Evolutionary conservation across 2,329 filamentous ascomycete genomes (phyloP), one percentile per base, ranked within the genome.

Genomic region (Exophiala mesophila): DNA sequence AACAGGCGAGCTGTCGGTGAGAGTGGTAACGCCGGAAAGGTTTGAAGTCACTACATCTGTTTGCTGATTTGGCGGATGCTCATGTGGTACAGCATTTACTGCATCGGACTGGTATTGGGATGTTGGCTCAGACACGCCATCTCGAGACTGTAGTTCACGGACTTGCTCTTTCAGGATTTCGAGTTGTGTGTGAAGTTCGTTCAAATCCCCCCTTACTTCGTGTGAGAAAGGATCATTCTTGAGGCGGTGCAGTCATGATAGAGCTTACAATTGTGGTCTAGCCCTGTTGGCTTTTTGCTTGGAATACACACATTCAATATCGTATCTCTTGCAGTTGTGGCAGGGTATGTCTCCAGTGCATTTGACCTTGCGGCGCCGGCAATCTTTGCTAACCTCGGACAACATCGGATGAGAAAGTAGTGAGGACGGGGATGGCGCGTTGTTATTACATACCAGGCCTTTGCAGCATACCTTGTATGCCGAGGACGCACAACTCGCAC

Each of bases 301-400:
- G 1, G 36, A 36, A 17, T 44, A 44, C 19, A 44, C 23, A 21
- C 41, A 44, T 2, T 16, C 16, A 1, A 39, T 21, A 26, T 44
- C 36, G 30, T 48, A 33, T 21, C 45, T 40, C 18, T 28, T 17
- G 23, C 45, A 48, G 34, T 45, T 38, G 18, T 30, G 37, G 23
- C 46, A 49, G 1, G 46, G 46, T 31, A 17, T 49, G 19, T 39
- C 34, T 35, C 46, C 46, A 5, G 24, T 38, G 18, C 46, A 49
- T 23, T 45, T 45, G 29, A 49, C 42, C 32, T 49, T 49, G 29
- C 46, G 20, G 26, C 41, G 42, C 23, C 42, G 45, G 19, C 46
- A 49, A 15, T 45, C 43, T 32, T 41, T 37, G 28, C 43, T 45
- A 20, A 9, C 10, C 20, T 7, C 5, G 13, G 15, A 16, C 1